phyloP scores from a whole-genome alignment of 1,284 basidiomycete species.

The Puccinia polysora region DNA sequence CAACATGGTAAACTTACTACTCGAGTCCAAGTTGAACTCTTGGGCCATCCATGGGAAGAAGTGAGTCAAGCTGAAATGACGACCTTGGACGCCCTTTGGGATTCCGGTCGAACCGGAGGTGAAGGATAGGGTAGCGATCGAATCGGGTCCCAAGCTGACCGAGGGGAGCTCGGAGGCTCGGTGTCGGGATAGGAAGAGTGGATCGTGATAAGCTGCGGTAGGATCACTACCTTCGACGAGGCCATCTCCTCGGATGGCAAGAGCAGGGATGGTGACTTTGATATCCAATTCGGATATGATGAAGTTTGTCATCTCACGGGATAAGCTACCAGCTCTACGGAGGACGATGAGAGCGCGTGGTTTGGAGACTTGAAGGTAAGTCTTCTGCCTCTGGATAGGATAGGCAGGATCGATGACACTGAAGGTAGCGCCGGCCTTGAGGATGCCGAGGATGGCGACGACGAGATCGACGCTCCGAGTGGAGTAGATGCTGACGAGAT shows the following conservation, averaged over 20 bases:
- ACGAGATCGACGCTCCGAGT: conserved; percentile 94
- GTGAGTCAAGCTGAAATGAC: conserved; percentile 94
- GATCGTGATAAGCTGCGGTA: conserved; percentile 43
- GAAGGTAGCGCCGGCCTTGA: conserved; percentile 96
- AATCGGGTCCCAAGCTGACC: conserved; percentile 85
- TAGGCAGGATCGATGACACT: conserved; percentile 99
- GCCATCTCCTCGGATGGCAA: conserved; percentile 67
- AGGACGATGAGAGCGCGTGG: conserved; percentile 90
- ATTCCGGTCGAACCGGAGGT: conserved; percentile 97
- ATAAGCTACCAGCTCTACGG: conserved; percentile 79
- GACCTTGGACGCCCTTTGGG: conserved; percentile 91
- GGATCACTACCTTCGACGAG: conserved; percentile 68
- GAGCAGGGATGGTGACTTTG: conserved; percentile 85
- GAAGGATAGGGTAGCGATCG: conserved; percentile 89
- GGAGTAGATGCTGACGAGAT: conserved; percentile 99
- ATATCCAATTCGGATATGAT: conserved; percentile 75
- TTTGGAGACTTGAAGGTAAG: conserved; percentile 88
- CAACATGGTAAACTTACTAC: conserved; percentile 94
- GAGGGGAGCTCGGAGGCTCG: conserved; percentile 62
- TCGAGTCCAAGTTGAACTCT: conserved; percentile 69
- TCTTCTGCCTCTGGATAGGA: conserved; percentile 86
- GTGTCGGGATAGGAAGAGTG: conserved; percentile 53
- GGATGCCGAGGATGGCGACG: conserved; percentile 90
- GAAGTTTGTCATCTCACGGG: conserved; percentile 77
- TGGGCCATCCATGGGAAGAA: conserved; percentile 99